Evolutionary conservation across 129 eudicot genomes (phyloP), one percentile per base, ranked within the genome.

Genomic region (Flaveria linearis): DNA sequence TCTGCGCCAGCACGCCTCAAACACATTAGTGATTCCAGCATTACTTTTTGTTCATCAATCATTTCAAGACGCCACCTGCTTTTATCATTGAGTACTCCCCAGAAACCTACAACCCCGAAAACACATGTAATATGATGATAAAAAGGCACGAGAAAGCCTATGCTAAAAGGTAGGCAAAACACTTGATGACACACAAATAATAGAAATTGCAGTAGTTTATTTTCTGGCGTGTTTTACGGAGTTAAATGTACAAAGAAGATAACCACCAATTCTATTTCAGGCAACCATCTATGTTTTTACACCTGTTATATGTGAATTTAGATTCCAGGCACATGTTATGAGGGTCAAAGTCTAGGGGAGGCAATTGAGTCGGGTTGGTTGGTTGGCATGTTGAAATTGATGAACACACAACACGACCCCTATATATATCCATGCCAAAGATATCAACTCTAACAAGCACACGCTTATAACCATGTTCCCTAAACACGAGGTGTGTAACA

Each of bases 61-160:
- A 91, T 91, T 79, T 89, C 2, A 91, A 86, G 14, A 78, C 96
- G 10, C 96, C 99, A 0, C 96, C 97, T 9, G 99, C 97, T 85
- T 94, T 93, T 58, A 94, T 91, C 97, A 94, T 94, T 0, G 99
- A 94, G 86, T 94, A 94, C 76, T 94, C 99, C 33, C 99, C 99
- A 77, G 88, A 78, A 82, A 91, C 90, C 85, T 82, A 52, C 45
- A 30, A 52, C 30, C 25, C 63, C 47, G 45, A 15, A 66, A 57
- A 23, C 18, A 77, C 5, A 15, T 14, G 5, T 65, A 42, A 25
- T 68, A 25, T 22, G 62, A 75, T 20, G 1, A 52, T 3, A 50
- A 13, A 16, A 16, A 52, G 25, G 25, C 60, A 52, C 9, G 25
- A 17, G 22, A 52, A 16, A 16, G 60, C 9, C 10, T 52, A 5